Percentiles rank a stretch among this genome's conserved stretches.
Evolutionary conservation across 495 filamentous ascomycete genomes (phyloP).

Genomic region (Neurospora terricola): DNA sequence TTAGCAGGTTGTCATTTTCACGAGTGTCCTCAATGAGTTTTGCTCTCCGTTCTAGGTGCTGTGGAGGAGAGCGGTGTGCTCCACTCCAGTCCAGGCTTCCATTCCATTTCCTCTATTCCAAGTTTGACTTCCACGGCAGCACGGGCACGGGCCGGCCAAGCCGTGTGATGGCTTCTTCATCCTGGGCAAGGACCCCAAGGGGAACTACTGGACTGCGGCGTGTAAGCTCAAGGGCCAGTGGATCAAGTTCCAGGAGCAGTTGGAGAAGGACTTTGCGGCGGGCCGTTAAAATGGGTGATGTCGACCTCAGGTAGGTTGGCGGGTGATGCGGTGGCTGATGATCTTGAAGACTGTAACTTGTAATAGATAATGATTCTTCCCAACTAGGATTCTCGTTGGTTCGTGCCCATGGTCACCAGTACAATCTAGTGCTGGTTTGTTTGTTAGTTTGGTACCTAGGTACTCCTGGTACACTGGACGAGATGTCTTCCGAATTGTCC

Average conservation of each 20-base stretch:
- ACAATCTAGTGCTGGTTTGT: too few species aligned
- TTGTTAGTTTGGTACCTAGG: too few species aligned
- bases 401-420: not conserved
- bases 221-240: slow-evolving; percentile 25
- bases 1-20: too few species aligned
- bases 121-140: too few species aligned
- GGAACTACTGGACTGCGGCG: slow-evolving; percentile 39
- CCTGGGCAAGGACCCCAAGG: slow-evolving; percentile 38
- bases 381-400: not conserved
- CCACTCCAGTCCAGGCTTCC: too few species aligned
- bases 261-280: slow-evolving; percentile 13
- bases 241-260: slow-evolving; percentile 23
- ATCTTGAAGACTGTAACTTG: not conserved
- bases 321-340: not conserved
- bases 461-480: too few species aligned
- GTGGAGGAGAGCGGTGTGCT: too few species aligned
- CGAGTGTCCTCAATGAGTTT: too few species aligned
- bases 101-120: too few species aligned
- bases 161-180: slow-evolving; percentile 27
- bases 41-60: too few species aligned
- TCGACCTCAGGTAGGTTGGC: not conserved
- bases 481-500: too few species aligned
- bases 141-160: slow-evolving; percentile 19
- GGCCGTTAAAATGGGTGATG: not conserved
- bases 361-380: not conserved